phyloP scores from a whole-genome alignment of 2,329 filamentous ascomycete species.

The Ampelomyces quisqualis region DNA sequence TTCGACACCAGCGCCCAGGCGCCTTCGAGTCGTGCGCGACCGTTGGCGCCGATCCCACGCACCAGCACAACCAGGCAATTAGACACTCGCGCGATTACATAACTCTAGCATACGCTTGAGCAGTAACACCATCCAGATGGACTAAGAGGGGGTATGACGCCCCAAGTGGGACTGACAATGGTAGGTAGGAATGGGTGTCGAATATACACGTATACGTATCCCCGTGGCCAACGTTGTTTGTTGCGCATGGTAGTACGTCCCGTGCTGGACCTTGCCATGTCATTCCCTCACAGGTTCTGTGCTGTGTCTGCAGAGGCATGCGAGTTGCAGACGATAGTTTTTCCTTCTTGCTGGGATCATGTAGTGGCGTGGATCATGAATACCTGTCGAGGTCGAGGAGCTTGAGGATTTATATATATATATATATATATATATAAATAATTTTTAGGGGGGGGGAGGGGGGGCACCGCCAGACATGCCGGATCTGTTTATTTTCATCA shows the following conservation, averaged over 20 bases:
- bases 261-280: not conserved
- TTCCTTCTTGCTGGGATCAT: too few relatives aligned
- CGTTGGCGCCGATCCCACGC: constrained; percentile 11
- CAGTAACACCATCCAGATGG: constrained; percentile 7
- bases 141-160: not conserved
- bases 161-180: not conserved
- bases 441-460: too few relatives aligned
- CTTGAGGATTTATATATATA: too few relatives aligned
- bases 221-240: constrained; percentile 8
- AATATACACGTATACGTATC: constrained; percentile 20
- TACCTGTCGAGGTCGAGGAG: too few relatives aligned
- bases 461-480: too few relatives aligned
- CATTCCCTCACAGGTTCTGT: not conserved
- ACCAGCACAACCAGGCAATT: constrained; percentile 15
- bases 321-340: too few relatives aligned
- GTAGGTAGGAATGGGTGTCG: constrained; percentile 11
- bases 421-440: too few relatives aligned
- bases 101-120: constrained; percentile 16
- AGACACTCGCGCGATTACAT: constrained; percentile 12
- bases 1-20: constrained; percentile 13
- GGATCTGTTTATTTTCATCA: too few relatives aligned
- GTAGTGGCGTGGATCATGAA: too few relatives aligned
- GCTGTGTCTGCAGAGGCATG: not conserved
- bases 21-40: constrained; percentile 17
- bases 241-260: not conserved